Evolutionary conservation across 2,329 filamentous ascomycete species (phyloP), one percentile per base, ranked within the genome.

Genomic region (Penicillium glabrum): DNA sequence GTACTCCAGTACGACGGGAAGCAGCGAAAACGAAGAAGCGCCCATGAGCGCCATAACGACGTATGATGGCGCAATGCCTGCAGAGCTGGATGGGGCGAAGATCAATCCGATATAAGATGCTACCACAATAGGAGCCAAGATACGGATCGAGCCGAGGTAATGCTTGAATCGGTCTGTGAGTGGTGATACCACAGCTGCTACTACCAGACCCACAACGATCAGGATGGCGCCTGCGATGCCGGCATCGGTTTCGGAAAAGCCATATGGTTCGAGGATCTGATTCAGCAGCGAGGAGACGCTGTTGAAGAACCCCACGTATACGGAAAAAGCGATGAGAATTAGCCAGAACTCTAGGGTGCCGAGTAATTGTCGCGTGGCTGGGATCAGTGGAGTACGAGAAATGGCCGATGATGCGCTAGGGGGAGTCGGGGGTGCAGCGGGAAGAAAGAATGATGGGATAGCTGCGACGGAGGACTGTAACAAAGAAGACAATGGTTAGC

Each of bases 241-340:
- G 23, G 93, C 90, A 54, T 96, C 83, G 62, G 89, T 88, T 72
- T 96, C 89, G 57, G 79, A 83, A 82, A 91, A 96, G 67, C 86
- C 89, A 76, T 97, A 93, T 0, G 95, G 95, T 39, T 85, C 80
- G 61, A 98, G 84, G 71, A 98, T 90, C 71, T 97, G 93, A 78
- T 93, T 96, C 10, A 98, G 82, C 1, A 98, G 84, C 1, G 89
- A 89, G 49, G 92, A 96, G 63, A 93, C 80, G 64, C 89, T 89
- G 81, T 98, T 98, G 86, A 99, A 99, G 78, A 95, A 88, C 67
- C 89, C 92, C 59, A 96, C 90, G 74, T 92, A 96, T 67, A 93
- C 76, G 62, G 84, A 78, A 76, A 93, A 98, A n/a, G 93, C 88
- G 58, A 93, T 67, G 59, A 93, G 79, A 62, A 97, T 76, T 61